These are phyloP conservation scores for Fraxinus anomala DNA, from an alignment of 257 asterid genomes.

Conservation along the genomic window DNA sequence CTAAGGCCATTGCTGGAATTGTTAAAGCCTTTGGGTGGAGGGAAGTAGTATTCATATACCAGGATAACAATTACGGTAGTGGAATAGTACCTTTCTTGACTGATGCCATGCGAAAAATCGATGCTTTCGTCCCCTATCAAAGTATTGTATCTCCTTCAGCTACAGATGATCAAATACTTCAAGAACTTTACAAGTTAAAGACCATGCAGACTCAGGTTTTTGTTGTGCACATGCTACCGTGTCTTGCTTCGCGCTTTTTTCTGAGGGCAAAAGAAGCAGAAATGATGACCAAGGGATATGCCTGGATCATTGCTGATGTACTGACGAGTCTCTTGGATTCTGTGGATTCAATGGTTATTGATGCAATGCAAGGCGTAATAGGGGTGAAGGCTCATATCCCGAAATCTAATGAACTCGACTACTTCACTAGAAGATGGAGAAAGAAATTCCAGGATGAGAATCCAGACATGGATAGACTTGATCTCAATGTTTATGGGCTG, in stretches of 20 bases:
- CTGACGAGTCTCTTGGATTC: conserved; percentile 41
- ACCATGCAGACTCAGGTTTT: conserved; percentile 51
- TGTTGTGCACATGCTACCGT: conserved; percentile 41
- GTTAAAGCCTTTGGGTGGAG: conserved; percentile 46
- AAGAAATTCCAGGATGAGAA: conserved; percentile 44
- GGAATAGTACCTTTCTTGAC: conserved; percentile 44
- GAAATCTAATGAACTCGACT: conserved; percentile 20
- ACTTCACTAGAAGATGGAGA: conserved; percentile 41
- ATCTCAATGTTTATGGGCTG: conserved; percentile 44
- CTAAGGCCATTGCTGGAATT: conserved; percentile 50
- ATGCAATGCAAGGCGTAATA: conserved; percentile 59
- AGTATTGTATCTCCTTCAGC: conserved; percentile 42
- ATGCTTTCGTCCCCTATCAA: conserved; percentile 28
- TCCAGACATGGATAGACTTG: conserved; percentile 35
- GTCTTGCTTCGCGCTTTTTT: conserved; percentile 45
- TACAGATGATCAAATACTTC: conserved; percentile 34
- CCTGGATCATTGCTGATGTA: conserved; percentile 52
- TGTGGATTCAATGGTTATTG: conserved; percentile 32
- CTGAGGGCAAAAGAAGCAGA: conserved; percentile 38
- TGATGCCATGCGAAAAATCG: conserved; percentile 29
- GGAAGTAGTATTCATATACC: conserved; percentile 43
- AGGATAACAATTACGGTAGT: conserved; percentile 38
- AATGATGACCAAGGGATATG: conserved; percentile 50
- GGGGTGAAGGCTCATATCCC: conserved; percentile 52
- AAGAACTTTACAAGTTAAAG: conserved; percentile 38